Base-by-base conservation (phyloP, 306 rosid genomes). In the Malus sylvestris region DNA sequence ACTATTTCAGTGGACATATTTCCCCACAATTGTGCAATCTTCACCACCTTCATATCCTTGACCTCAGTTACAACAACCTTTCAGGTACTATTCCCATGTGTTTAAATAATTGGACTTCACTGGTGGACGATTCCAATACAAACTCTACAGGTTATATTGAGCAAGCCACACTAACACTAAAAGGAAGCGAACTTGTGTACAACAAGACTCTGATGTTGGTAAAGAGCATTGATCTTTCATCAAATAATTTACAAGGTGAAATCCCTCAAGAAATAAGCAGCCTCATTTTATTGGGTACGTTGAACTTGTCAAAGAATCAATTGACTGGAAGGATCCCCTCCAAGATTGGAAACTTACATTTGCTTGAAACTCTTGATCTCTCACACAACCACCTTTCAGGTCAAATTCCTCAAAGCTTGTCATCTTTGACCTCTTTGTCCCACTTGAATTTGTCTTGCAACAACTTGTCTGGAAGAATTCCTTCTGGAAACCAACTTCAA, bases 221-320 rank as follows among this genome's bases (percentile, higher is more conserved):
- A 4, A 40, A 58, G 5, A 15, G 23, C 61, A 57, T 77, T 10
- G 75, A 77, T 29, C 49, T 77, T 44, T 64, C 68, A 3, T 64
- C 44, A 4, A 64, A 64, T 32, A 64, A 8, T 64, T 32, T 64
- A 64, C 11, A 64, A 30, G 44, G 68, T 18, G 68, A 64, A 64
- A 64, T 64, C 22, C 68, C 23, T 64, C 4, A 64, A 64, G 68
- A 32, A 29, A 64, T 64, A 64, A 14, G 5, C 2, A 64, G 7
- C 44, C 68, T 64, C 23, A 30, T 64, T 0, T 12, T 0, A 3
- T 32, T 64, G 12, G 22, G 42, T 8, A 32, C 73, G 8, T 76
- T 76, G 59, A 76, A 76, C 44, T 57, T 67, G 30, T 76, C 80
- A 0, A 35, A 19, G 6, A 76, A 76, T 76, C 59, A 55, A 13